A percentile compares a stretch with the other conserved stretches of the same genome.
phyloP scores from a whole-genome alignment of 495 filamentous ascomycete species.

The Clavariopsis aquatica region DNA sequence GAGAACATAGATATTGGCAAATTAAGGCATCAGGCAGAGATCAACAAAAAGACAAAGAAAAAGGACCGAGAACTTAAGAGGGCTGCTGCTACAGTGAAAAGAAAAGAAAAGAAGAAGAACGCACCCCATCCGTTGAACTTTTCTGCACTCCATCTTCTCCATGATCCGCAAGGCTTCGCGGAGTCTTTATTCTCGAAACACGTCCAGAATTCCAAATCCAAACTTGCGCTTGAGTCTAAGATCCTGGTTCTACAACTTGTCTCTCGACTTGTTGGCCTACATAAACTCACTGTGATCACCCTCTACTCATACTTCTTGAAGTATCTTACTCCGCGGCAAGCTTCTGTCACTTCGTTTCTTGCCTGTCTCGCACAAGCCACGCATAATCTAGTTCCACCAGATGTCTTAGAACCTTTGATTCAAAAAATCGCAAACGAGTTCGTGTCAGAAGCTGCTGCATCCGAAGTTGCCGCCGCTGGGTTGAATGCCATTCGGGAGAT shows the following conservation, averaged over 20 bases:
- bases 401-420: slow-evolving; percentile 86
- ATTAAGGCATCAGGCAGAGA: slow-evolving; percentile 77
- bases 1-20: slow-evolving; percentile 76
- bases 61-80: slow-evolving; percentile 74
- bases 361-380: slow-evolving; percentile 89
- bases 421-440: slow-evolving; percentile 98
- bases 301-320: slow-evolving; percentile 88
- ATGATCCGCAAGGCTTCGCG: slow-evolving; percentile 94
- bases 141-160: slow-evolving; percentile 92
- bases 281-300: slow-evolving; percentile 82
- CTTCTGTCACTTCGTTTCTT: slow-evolving; percentile 90
- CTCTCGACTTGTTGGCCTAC: slow-evolving; percentile 85
- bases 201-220: slow-evolving; percentile 80
- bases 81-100: slow-evolving; percentile 74
- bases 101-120: slow-evolving; percentile 82
- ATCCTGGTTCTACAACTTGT: slow-evolving; percentile 84
- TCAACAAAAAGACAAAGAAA: slow-evolving; percentile 96
- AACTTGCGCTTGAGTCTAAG: slow-evolving; percentile 87
- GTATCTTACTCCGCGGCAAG: slow-evolving; percentile 82
- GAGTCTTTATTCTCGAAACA: slow-evolving; percentile 90
- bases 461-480: slow-evolving; percentile 88
- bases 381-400: slow-evolving; percentile 88
- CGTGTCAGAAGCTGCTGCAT: slow-evolving; percentile 88
- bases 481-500: slow-evolving; percentile 95
- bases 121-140: slow-evolving; percentile 89